These are phyloP conservation scores for Endotrypanum monterogeii DNA, from an alignment of 208 protist species.

Conservation along the genomic window DNA sequence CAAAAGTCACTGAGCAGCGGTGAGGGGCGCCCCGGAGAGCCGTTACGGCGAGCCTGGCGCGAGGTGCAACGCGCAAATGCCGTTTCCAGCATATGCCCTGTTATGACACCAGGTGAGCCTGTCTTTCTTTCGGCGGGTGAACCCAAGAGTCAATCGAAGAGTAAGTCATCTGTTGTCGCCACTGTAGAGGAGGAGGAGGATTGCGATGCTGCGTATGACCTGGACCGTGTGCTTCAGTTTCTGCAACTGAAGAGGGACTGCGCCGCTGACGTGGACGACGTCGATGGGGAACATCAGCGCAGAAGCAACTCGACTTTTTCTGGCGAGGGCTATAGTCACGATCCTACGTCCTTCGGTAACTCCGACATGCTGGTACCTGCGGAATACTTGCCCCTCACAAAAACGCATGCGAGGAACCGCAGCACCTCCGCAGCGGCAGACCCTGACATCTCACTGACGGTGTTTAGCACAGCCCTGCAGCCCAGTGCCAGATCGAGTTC, in stretches of 20 bases:
- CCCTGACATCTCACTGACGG: background rate
- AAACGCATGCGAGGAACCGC: background rate
- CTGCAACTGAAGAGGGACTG: slow-evolving; percentile 20
- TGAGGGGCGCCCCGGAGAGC: background rate
- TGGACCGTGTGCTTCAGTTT: slow-evolving; percentile 27
- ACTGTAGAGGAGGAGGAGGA: slow-evolving; percentile 11
- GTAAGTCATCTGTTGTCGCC: background rate
- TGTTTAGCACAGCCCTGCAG: slow-evolving; percentile 20
- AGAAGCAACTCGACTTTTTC: slow-evolving; percentile 17
- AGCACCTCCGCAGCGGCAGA: background rate
- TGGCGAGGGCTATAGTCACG: background rate
- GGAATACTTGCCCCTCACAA: background rate
- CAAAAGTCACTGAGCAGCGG: background rate
- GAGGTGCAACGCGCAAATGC: background rate
- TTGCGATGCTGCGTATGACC: slow-evolving; percentile 25
- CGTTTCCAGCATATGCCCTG: background rate
- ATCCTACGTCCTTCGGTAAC: slow-evolving; percentile 17
- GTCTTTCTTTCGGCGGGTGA: background rate
- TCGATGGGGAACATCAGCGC: slow-evolving; percentile 14
- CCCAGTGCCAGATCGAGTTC: background rate
- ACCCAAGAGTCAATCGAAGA: background rate
- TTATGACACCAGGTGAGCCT: background rate
- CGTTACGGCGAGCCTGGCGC: slow-evolving; percentile 5
- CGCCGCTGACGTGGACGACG: background rate
- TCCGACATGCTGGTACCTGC: slow-evolving; percentile 8